A percentile compares a stretch with the other conserved stretches of the same genome.
Evolutionary conservation across 495 filamentous ascomycete genomes (phyloP).

Genomic region (Lophiotrema nucula): DNA sequence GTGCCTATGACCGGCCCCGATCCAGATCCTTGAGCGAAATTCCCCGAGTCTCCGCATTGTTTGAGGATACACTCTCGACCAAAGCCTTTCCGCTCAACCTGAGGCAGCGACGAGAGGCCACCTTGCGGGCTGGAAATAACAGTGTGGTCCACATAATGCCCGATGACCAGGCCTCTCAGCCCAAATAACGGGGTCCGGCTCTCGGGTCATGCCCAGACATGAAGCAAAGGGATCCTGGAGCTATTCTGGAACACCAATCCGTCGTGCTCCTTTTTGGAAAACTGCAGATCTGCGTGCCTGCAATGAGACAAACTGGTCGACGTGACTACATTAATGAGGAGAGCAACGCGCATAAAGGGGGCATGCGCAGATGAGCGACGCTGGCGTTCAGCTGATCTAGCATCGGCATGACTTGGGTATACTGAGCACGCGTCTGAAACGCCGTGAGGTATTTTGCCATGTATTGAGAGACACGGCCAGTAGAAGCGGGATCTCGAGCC

Average conservation of each 20-base stretch:
- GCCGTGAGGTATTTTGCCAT: slow-evolving; percentile 24
- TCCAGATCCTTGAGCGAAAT: not conserved
- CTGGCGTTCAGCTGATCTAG: too few species aligned
- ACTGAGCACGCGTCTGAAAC: slow-evolving; percentile 31
- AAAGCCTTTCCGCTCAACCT: too few species aligned
- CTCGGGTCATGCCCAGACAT: not conserved
- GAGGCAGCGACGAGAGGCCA: too few species aligned
- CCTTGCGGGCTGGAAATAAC: slow-evolving; percentile 5
- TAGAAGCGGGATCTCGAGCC: too few species aligned
- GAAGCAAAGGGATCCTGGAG: not conserved
- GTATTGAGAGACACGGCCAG: not conserved
- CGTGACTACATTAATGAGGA: slow-evolving; percentile 7
- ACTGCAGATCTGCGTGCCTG: slow-evolving; percentile 6
- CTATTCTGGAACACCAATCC: slow-evolving; percentile 5
- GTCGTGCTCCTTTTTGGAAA: not conserved
- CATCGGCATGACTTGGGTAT: slow-evolving; percentile 9
- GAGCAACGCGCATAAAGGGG: slow-evolving; percentile 25
- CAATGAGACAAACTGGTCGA: slow-evolving; percentile 7
- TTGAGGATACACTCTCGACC: too few species aligned
- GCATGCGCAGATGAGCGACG: slow-evolving; percentile 9
- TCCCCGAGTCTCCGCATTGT: too few species aligned
- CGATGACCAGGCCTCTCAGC: not conserved
- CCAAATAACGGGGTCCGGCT: not conserved
- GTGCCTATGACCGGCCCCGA: not conserved
- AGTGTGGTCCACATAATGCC: not conserved